Base-by-base conservation (phyloP, 2,329 filamentous ascomycete species). In the Diaporthe caulivora region DNA sequence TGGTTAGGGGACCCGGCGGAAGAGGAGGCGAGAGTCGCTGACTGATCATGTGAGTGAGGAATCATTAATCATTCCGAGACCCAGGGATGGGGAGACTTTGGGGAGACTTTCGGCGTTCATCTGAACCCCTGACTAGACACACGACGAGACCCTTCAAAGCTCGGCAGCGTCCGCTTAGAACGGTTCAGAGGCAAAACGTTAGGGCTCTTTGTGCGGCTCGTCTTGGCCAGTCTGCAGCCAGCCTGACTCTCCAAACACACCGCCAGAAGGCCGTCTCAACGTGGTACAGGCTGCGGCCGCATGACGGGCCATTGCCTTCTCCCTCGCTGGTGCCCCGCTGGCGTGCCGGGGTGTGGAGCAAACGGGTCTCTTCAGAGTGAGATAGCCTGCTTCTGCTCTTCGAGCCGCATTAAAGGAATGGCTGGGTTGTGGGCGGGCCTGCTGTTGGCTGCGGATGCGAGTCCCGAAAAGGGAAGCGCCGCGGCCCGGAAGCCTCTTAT, bases 401-500 rank as follows among this genome's bases (percentile, higher is more conserved):
- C 64, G 74, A 75, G 74, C 74, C 74, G 74, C 74, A 73, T 73
- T 34, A 75, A 75, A 73, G 68, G 34, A 64, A 49, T 73, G 71
- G 74, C 74, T 73, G 71, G 71, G 53, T 34, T 31, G 24, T 31
- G 37, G 58, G 58, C 24, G 58, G 40, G 40, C 58, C 58, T 42
- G 57, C 57, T 26, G 40, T 60, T 60, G 55, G 55, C 26, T 58
- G 21, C 37, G 15, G 57, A 29, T 44, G 24, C n/a, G 34, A 62
- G 57, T 62, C 40, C 58, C 58, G 47, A 47, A 62, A 24, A 21
- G 62, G 60, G 60, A 34, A 40, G n/a, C 31, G 31, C 47, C 31
- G 47, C 47, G 31, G 47, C 7, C 29, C 62, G 21, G 44, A 65
- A 31, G 17, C 9, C 60, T 17, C 15, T 34, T 13, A 34, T 7